Percentiles rank a stretch among this genome's conserved stretches.
phyloP scores from a whole-genome alignment of 345 rosid genomes.

The Pistacia integerrima region DNA sequence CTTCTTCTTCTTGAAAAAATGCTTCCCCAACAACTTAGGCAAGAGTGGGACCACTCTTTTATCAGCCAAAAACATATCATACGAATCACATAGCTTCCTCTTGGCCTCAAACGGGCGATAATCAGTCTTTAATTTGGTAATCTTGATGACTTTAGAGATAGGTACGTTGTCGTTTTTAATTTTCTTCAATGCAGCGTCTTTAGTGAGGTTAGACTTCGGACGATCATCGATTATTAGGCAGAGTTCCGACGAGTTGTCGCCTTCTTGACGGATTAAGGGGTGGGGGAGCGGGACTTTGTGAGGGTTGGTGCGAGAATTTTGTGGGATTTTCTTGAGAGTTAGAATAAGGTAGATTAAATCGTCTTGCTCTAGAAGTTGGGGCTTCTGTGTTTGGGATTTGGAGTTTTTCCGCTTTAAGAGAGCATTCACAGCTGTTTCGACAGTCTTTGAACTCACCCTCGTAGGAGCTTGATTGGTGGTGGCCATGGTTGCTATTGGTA shows the following conservation, averaged over 20 bases:
- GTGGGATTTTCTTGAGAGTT: slow-evolving; percentile 73
- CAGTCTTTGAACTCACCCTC: slow-evolving; percentile 37
- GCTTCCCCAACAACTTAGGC: slow-evolving; percentile 80
- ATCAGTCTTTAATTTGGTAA: slow-evolving; percentile 61
- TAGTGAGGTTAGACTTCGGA: slow-evolving; percentile 60
- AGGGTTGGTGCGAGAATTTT: slow-evolving; percentile 50
- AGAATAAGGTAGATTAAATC: slow-evolving; percentile 60
- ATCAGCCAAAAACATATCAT: slow-evolving; percentile 53
- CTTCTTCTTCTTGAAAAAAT: slow-evolving; percentile 70
- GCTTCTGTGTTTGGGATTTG: slow-evolving; percentile 46
- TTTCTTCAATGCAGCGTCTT: slow-evolving; percentile 62
- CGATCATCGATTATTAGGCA: slow-evolving; percentile 80
- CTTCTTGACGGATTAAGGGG: slow-evolving; percentile 38
- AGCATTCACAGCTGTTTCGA: slow-evolving; percentile 44
- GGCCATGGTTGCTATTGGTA: slow-evolving; percentile 9
- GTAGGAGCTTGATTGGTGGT: not conserved
- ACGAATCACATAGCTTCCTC: slow-evolving; percentile 53
- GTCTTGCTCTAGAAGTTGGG: slow-evolving; percentile 71
- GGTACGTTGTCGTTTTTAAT: slow-evolving; percentile 64
- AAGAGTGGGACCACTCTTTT: slow-evolving; percentile 55
- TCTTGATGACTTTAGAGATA: slow-evolving; percentile 59
- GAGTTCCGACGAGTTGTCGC: slow-evolving; percentile 48
- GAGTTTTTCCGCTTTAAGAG: slow-evolving; percentile 59
- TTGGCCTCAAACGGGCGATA: slow-evolving; percentile 54
- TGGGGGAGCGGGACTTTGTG: slow-evolving; percentile 55